phyloP scores from a whole-genome alignment of 352 stramenopile species.

The Pythium inflatum region DNA sequence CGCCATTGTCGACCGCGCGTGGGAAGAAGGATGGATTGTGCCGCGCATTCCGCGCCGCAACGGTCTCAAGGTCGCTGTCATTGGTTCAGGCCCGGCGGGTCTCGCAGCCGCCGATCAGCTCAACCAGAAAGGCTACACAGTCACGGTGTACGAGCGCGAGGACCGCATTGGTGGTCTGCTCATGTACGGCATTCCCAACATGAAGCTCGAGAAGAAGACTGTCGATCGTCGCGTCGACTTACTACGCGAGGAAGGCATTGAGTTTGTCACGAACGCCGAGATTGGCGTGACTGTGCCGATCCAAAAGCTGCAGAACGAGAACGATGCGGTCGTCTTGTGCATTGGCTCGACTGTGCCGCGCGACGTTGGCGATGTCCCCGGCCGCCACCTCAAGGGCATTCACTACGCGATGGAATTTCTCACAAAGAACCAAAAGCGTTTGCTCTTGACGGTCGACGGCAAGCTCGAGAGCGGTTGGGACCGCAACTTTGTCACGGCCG shows the following conservation, averaged over 20 bases:
- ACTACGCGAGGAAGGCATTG: conserved; percentile 95
- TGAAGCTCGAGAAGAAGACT: conserved; percentile 98
- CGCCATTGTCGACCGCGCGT: conserved; percentile 96
- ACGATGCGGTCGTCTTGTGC: conserved; percentile 95
- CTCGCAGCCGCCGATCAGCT: conserved; percentile 96
- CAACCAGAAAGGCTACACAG: conserved; percentile 98
- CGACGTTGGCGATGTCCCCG: conserved; percentile 86
- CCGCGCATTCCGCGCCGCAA: conserved; percentile 93
- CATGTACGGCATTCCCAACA: conserved; percentile 99
- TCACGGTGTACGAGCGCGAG: conserved; percentile 97
- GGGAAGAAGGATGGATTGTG: conserved; percentile 95
- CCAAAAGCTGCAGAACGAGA: conserved; percentile 61
- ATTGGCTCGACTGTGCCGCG: conserved; percentile 95
- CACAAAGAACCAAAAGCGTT: conserved; percentile 97
- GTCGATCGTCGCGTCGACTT: conserved; percentile 95
- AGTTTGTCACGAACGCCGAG: conserved; percentile 96
- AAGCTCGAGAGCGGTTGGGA: conserved; percentile 97
- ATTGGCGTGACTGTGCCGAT: conserved; percentile 90
- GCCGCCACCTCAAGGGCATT: conserved; percentile 93
- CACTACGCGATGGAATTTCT: conserved; percentile 98
- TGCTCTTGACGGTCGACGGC: conserved; percentile 95
- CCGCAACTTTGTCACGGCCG: conserved; percentile 94
- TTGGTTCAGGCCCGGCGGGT: conserved; percentile 93
- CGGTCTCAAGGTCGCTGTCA: conserved; percentile 95
- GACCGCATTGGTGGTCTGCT: conserved; percentile 95